Conservation (phyloP, 2,329 filamentous ascomycete genomes). For the Fusarium sp. region DNA sequence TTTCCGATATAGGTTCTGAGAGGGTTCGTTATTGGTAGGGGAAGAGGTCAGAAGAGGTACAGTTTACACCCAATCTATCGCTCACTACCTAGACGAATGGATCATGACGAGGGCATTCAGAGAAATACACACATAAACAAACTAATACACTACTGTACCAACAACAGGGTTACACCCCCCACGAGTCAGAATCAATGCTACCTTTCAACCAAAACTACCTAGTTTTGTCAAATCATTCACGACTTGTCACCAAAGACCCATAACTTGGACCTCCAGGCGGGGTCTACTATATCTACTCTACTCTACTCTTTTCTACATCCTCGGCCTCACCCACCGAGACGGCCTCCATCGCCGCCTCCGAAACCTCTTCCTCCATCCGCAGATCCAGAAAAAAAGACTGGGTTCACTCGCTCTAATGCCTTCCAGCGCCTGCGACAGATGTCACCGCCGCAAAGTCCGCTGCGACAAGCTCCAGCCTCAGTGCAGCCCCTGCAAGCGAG, state of each 20-base stretch:
- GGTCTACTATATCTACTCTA: conserved; percentile 4
- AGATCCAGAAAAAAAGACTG: no score
- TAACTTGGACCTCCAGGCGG: conserved; percentile 24
- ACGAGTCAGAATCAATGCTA: conserved; percentile 24
- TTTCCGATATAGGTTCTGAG: neutral
- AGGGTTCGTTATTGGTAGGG: neutral
- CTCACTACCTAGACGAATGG: no score
- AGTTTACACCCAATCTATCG: no score
- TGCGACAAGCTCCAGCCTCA: conserved; percentile 52
- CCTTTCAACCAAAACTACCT: conserved; percentile 30
- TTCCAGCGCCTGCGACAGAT: conserved; percentile 50
- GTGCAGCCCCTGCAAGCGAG: conserved; percentile 50
- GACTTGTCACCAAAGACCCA: conserved; percentile 5
- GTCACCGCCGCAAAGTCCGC: conserved; percentile 53
- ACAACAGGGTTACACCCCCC: conserved; percentile 6
- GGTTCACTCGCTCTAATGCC: conserved; percentile 14
- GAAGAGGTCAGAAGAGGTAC: neutral
- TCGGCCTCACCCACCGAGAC: conserved; percentile 34
- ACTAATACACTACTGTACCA: neutral
- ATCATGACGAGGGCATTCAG: neutral
- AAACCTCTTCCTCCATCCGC: no score
- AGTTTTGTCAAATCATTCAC: conserved; percentile 2
- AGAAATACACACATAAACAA: neutral
- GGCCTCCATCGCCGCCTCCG: conserved; percentile 20
- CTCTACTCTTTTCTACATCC: neutral